Percentiles rank a stretch among this genome's conserved stretches.
Conservation (phyloP, 495 filamentous ascomycete genomes). For the Amorphotheca resinae region DNA sequence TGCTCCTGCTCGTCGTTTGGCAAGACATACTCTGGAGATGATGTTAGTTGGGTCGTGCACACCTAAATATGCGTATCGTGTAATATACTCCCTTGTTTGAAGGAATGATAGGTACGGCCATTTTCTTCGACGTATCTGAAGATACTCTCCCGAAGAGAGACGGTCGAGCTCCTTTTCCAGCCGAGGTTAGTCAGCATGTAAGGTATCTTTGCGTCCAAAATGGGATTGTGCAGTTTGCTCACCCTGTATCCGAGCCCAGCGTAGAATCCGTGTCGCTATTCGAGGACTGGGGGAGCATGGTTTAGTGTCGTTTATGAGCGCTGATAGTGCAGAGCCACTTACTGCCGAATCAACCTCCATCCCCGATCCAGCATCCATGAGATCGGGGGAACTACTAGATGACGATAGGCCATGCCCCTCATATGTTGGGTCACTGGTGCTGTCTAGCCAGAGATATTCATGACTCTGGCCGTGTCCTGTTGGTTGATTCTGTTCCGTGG, state of each 20-base stretch:
- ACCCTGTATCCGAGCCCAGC: constrained; percentile 1
- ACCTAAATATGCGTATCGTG: constrained; percentile 8
- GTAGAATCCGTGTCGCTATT: constrained; percentile 3
- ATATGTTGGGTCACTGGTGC: too few species aligned
- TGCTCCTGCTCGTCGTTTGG: constrained; percentile 24
- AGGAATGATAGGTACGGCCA: constrained; percentile 27
- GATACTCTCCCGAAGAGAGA: constrained; percentile 4
- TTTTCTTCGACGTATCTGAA: constrained; percentile 23
- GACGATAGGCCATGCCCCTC: too few species aligned
- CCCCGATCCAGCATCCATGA: neutral
- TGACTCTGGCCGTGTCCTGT: too few species aligned
- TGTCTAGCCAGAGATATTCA: too few species aligned
- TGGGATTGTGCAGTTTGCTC: too few species aligned
- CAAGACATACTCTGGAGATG: constrained; percentile 24
- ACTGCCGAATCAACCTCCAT: constrained; percentile 4
- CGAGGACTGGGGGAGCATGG: neutral
- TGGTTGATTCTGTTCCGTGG: too few species aligned
- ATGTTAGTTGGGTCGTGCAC: neutral
- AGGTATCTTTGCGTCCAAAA: too few species aligned
- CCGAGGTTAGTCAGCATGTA: neutral
- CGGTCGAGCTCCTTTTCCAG: constrained; percentile 1
- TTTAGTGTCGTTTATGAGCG: neutral
- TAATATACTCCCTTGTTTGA: constrained; percentile 28
- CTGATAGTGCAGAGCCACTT: neutral
- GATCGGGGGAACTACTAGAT: too few species aligned